Evolutionary conservation across 2,329 filamentous ascomycete species (phyloP).

Genomic region (Phymatotrichopsis omnivora): DNA sequence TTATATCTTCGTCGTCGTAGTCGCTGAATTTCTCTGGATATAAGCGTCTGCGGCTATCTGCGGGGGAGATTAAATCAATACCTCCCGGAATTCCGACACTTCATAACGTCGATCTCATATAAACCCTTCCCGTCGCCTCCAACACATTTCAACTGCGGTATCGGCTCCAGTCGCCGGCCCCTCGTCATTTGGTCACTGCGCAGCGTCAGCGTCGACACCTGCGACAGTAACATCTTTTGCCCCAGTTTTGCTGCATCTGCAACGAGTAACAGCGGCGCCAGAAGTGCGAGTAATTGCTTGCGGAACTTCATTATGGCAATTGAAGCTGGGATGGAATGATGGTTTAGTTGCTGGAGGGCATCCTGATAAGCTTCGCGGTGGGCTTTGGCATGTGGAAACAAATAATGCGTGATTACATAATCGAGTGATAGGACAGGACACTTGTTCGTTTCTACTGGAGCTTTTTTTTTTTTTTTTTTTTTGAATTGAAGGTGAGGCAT

Average conservation of each 20-base stretch:
- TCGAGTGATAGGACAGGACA: too few species aligned
- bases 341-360: too few species aligned
- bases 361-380: too few species aligned
- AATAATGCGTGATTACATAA: too few species aligned
- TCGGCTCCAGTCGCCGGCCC: conserved; percentile 18
- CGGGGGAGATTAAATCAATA: neutral
- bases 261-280: too few species aligned
- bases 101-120: conserved; percentile 70
- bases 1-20: conserved; percentile 69
- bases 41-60: neutral
- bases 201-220: conserved; percentile 21
- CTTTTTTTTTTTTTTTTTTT: too few species aligned
- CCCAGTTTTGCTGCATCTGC: neutral
- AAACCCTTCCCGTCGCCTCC: conserved; percentile 35
- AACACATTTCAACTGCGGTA: conserved; percentile 27
- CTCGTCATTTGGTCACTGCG: conserved; percentile 23
- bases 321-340: too few species aligned
- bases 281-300: too few species aligned
- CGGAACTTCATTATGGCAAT: too few species aligned
- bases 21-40: conserved; percentile 39
- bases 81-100: conserved; percentile 74
- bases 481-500: too few species aligned
- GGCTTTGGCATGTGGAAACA: too few species aligned
- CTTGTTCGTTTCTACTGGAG: too few species aligned
- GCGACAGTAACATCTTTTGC: conserved; percentile 20